Base-by-base conservation (phyloP, 2,329 filamentous ascomycete genomes). In the Colletotrichum costaricense region DNA sequence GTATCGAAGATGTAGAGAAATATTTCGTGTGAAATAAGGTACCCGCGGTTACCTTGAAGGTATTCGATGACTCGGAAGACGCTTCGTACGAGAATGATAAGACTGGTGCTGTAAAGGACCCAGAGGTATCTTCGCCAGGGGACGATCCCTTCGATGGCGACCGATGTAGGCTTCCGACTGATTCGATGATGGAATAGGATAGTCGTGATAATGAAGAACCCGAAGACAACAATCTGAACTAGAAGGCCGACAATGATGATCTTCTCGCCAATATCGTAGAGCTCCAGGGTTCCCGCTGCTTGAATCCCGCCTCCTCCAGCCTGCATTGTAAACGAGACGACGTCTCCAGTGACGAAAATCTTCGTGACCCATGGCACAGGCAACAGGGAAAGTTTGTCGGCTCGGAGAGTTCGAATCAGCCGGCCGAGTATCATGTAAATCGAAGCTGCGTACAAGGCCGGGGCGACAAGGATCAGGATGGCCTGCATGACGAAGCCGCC, bases 161-260 rank as follows among this genome's bases (percentile, higher is more conserved):
- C 12, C 11, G 1, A 11, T 3, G 30, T 55, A 0, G 76, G 78
- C 22, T 72, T 56, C 26, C 63, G 56, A n/a, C 55, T 67, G 52
- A 79, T 78, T 19, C 79, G 77, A 2, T 74, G 63, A 72, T 90
- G 85, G 77, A 89, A 90, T 1, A 86, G 75, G 3, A 83, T 76
- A 0, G 86, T 84, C 0, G 85, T 83, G 2, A 86, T 60, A 46
- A 90, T 81, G 76, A 91, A 91, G 65, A 89, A 82, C 2, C 82
- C 82, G 68, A 91, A 90, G 69, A 88, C 85, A 16, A 88, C 35
- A n/a, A 91, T 83, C 76, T 92, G 89, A 16, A 91, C 79, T 22
- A 86, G 79, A 3, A 92, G 79, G 2, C 89, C 89, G 2, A 78
- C 85, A 9, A 91, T 78, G 5, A 91, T 86, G 49, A 90, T 80